Conservation (phyloP, 495 filamentous ascomycete species). For the Staphylotrichum tortipilum region DNA sequence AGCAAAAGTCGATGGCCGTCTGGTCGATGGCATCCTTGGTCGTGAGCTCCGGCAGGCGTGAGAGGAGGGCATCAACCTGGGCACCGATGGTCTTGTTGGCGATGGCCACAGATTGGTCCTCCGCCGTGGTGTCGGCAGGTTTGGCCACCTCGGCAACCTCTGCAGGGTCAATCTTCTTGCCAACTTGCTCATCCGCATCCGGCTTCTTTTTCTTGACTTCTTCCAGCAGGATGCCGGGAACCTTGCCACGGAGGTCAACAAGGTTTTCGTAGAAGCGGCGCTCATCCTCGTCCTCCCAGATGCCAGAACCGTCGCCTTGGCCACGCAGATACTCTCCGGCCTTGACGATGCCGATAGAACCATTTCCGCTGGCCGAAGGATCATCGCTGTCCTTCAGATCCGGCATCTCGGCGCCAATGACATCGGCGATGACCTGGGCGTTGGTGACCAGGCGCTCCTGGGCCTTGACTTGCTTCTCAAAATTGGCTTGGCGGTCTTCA, state of each 20-base stretch:
- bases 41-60: constrained; percentile 80
- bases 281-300: constrained; percentile 99
- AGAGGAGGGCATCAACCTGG: constrained; percentile 85
- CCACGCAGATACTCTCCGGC: constrained; percentile 87
- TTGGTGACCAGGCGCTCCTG: constrained; percentile 87
- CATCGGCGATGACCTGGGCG: constrained; percentile 83
- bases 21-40: constrained; percentile 88
- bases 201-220: constrained; percentile 91
- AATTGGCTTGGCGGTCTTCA: constrained; percentile 92
- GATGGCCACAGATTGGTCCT: constrained; percentile 87
- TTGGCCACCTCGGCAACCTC: constrained; percentile 48
- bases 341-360: constrained; percentile 86
- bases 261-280: constrained; percentile 96
- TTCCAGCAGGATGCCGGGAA: constrained; percentile 85
- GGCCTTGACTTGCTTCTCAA: constrained; percentile 83
- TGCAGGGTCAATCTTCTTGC: constrained; percentile 43
- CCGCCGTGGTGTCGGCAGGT: constrained; percentile 39
- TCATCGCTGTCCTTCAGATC: constrained; percentile 77
- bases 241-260: constrained; percentile 89
- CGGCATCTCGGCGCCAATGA: constrained; percentile 88
- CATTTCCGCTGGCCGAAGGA: constrained; percentile 50
- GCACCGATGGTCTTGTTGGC: constrained; percentile 96
- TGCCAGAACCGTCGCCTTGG: constrained; percentile 85
- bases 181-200: constrained; percentile 57
- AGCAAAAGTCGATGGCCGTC: constrained; percentile 91